Conservation (phyloP, 2,329 filamentous ascomycete genomes). For the Beauveria medogensis region DNA sequence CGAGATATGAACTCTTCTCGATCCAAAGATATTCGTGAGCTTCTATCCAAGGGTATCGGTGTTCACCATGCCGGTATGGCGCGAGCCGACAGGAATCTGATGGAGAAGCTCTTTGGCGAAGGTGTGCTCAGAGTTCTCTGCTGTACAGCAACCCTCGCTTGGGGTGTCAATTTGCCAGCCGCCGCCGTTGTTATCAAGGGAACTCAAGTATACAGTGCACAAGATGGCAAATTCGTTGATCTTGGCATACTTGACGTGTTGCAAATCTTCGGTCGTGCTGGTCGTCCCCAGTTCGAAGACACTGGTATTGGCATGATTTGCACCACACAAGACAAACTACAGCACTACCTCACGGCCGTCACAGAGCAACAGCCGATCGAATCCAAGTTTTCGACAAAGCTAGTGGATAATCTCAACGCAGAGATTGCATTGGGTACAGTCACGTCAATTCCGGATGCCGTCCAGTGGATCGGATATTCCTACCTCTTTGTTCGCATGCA, state of each 20-base stretch:
- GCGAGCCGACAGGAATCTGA: slow-evolving; percentile 86
- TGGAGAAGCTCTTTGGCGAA: slow-evolving; percentile 83
- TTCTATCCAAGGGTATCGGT: slow-evolving; percentile 84
- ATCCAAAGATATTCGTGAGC: slow-evolving; percentile 78
- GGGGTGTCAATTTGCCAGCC: slow-evolving; percentile 97
- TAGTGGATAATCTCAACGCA: slow-evolving; percentile 95
- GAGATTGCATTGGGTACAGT: slow-evolving; percentile 92
- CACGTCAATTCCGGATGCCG: slow-evolving; percentile 85
- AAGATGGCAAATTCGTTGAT: slow-evolving; percentile 94
- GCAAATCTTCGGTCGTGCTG: slow-evolving; percentile 96
- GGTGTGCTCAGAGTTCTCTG: slow-evolving; percentile 95
- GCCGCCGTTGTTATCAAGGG: slow-evolving; percentile 97
- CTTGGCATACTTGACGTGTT: slow-evolving; percentile 93
- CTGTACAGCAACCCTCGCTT: slow-evolving; percentile 94
- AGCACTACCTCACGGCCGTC: slow-evolving; percentile 85
- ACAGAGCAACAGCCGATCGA: slow-evolving; percentile 97
- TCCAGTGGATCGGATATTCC: slow-evolving; percentile 96
- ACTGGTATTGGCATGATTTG: slow-evolving; percentile 97
- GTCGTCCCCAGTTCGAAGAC: slow-evolving; percentile 95
- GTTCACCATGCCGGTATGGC: slow-evolving; percentile 97
- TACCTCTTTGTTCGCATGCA: slow-evolving; percentile 97
- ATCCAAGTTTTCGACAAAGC: slow-evolving; percentile 85
- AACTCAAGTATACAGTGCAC: slow-evolving; percentile 91
- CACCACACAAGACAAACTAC: slow-evolving; percentile 86
- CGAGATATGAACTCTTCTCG: slow-evolving; percentile 80